Conservation (phyloP, 306 rosid species). For the Luffa aegyptiaca region DNA sequence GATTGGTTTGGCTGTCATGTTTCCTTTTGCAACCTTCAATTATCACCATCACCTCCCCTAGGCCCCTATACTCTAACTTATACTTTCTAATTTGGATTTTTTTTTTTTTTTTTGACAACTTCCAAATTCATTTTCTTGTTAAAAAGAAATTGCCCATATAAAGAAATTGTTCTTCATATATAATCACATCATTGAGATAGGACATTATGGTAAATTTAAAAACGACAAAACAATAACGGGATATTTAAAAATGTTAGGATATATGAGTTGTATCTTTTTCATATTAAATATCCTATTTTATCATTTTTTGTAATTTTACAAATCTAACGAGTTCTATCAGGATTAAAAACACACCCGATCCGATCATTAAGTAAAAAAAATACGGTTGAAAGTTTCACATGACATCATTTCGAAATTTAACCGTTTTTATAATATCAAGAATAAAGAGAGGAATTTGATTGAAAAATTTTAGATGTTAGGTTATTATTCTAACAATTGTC, state of each 20-base stretch:
- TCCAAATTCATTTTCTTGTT: background rate
- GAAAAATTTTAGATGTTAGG: too few species aligned
- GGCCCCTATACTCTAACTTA: constrained; percentile 3
- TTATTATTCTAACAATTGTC: too few species aligned
- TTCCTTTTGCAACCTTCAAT: background rate
- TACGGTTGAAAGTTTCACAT: too few species aligned
- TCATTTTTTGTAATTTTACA: background rate
- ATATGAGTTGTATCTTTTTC: background rate
- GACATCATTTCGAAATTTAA: too few species aligned
- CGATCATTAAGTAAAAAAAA: too few species aligned
- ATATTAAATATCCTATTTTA: background rate
- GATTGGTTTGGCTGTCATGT: background rate
- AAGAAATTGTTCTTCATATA: background rate
- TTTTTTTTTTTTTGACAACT: background rate
- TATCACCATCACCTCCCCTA: background rate
- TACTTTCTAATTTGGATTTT: background rate
- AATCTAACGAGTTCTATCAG: background rate
- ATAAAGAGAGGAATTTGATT: too few species aligned
- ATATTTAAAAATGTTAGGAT: background rate
- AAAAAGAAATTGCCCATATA: background rate
- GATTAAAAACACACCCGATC: background rate
- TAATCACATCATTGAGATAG: background rate
- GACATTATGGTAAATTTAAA: background rate
- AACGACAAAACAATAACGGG: background rate
- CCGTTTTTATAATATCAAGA: too few species aligned